Base-by-base conservation (phyloP, 176 grass and related monocot species). In the Ensete glaucum region DNA sequence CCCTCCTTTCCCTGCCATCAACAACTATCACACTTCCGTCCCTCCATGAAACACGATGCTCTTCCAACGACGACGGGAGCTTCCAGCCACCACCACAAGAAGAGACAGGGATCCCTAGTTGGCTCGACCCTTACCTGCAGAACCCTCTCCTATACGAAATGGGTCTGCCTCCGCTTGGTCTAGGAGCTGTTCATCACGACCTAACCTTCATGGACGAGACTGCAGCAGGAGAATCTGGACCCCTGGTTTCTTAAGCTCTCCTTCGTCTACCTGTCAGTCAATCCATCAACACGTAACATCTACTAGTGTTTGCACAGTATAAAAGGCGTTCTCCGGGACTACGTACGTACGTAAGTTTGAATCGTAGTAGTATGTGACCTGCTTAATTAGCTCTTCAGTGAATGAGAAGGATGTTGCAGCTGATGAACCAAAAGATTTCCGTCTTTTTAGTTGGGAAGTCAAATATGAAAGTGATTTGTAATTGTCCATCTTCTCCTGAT, bases 61-160 rank as follows among this genome's bases (percentile, higher is more conserved):
- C 75, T 24, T 59, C 75, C 19, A 76, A 76, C 8, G 73, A 62
- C 12, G 19, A 62, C 56, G 26, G 26, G 48, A 20, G 1, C n/a
- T 15, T 27, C 19, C 73, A 12, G 11, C 6, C 48, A 3, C 49
- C 2, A 29, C 43, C 48, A 8, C 58, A 53, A 15, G 60, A 66
- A 29, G 75, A 77, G 20, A 21, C 8, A 2, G 62, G 48, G 4
- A 22, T 9, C 9, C 14, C 84, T 57, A 81, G 54, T 68, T 92
- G 87, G 93, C 53, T 96, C 55, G 93, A 92, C 22, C 83, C 57
- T 26, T 88, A 84, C 75, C 73, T 90, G 27, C 85, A 90, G 79
- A 74, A 76, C 70, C 73, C 87, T 23, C 69, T 88, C 69, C 59
- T 88, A 53, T 88, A 89, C 82, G 89, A 88, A 81, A 49, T 80